phyloP scores from a whole-genome alignment of 106 monocot species.

The Apostasia ramifera region DNA sequence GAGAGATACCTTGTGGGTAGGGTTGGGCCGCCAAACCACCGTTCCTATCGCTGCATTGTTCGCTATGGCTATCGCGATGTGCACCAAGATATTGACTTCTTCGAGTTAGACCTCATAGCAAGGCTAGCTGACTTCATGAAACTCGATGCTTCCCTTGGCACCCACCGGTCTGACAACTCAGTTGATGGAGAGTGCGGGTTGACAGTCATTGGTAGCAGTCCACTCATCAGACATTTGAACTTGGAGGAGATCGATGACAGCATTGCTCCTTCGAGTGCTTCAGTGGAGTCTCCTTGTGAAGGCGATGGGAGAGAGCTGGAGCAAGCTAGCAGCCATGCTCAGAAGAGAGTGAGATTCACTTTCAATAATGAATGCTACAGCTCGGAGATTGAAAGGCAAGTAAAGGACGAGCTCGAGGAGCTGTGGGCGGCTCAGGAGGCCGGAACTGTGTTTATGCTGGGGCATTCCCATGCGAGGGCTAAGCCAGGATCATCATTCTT shows the following conservation, averaged over 20 bases:
- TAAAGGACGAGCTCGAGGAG: conserved; percentile 46
- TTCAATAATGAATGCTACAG: conserved; percentile 7
- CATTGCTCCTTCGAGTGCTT: conserved; percentile 4
- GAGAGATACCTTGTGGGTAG: conserved; percentile 64
- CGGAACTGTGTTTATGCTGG: conserved; percentile 63
- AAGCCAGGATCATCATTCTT: conserved; percentile 44
- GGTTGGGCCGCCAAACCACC: conserved; percentile 39
- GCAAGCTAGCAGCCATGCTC: not conserved
- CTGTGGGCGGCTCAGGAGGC: conserved; percentile 32
- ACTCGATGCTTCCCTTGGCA: conserved; percentile 11
- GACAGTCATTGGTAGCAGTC: conserved; percentile 21
- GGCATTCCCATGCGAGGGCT: conserved; percentile 50
- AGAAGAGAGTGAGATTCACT: conserved; percentile 41
- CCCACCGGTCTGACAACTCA: not conserved
- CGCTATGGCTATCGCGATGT: conserved; percentile 65
- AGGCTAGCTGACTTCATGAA: conserved; percentile 43
- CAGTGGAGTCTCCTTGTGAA: conserved; percentile 4
- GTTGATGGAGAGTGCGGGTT: conserved; percentile 6
- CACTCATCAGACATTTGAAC: not conserved
- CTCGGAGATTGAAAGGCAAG: not conserved
- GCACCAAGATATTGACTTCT: conserved; percentile 43
- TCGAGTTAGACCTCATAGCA: conserved; percentile 45
- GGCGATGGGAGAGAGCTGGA: conserved; percentile 5
- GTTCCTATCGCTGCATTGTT: conserved; percentile 61
- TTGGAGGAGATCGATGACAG: conserved; percentile 25